Evolutionary conservation across 179 eudicot species (phyloP), one percentile per base, ranked within the genome.

Genomic region (Gypsophila paniculata): DNA sequence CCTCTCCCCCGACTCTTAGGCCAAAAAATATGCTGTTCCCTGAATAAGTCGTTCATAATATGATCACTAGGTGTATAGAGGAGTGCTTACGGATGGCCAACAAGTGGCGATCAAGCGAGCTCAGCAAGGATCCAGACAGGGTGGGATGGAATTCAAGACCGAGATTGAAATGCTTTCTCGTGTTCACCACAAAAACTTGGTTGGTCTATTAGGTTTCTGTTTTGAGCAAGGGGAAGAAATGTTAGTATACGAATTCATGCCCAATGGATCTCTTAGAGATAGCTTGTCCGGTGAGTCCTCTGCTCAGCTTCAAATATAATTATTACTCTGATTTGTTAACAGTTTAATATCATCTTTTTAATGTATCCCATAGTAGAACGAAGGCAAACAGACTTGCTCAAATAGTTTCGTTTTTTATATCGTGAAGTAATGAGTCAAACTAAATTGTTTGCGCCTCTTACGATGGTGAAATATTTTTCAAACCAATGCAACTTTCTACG

Each of bases 121-220:
- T 59, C 88, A 86, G 68, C 96, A 77, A 71, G 96, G 93, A 46
- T 91, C 98, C 2, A 89, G 66, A 84, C 98, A 93, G 74, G 98
- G 98, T 22, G 90, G 93, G 44, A 81, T 68, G 0, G 98, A 93
- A 76, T 93, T 93, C 87, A 93, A 89, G 82, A 93, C 96, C 8
- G 98, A 93, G 74, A 91, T 93, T 64, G 98, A 93, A 83, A 73
- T 91, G 85, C 97, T 93, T 53, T 93, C 98, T 8, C 79, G 98
- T 61, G 97, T 93, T 72, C 97, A 93, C 82, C 97, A 93, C 79
- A 93, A 89, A 77, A 93, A 93, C 76, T 79, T 93, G 22, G 98
- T 93, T 15, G 82, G 82, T 69, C 86, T 93, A 25, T 82, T 91
- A 70, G 98, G 98, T 6, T 93, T 93, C 71, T 93, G 97, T 74